Evolutionary conservation across 1,284 basidiomycete genomes (phyloP), one percentile per base, ranked within the genome.

Genomic region (Microbotryum saponariae): DNA sequence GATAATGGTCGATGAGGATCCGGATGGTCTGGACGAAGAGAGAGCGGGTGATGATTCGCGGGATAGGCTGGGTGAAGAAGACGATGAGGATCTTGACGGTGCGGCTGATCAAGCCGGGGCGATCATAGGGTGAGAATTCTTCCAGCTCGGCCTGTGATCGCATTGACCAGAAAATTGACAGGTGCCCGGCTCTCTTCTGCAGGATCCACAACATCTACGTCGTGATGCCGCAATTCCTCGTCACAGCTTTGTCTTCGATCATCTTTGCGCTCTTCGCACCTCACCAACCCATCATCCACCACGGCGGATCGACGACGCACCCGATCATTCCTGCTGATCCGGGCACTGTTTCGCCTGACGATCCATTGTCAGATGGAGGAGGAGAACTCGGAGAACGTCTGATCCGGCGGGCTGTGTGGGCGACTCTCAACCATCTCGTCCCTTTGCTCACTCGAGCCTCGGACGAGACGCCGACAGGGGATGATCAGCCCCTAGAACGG

Each of bases 121-220:
- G 37, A 91, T 94, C 61, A 78, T 94, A 58, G 73, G 73, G 63
- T 62, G 29, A 44, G 60, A 10, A 49, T 6, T 31, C 18, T 51
- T 18, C 14, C 16, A 42, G 37, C 14, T 42, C 12, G 10, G 2
- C 2, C 12, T 14, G 14, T 18, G 9, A 31, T 20, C 44, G 29
- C 42, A 44, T 21, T 56, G 25, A n/a, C 1, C 21, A 12, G 29
- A 6, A 5, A 31, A 12, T 44, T n/a, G 20, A 51, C 21, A 54
- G 58, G 23, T 27, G 55, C 4, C 59, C 48, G 65, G 23, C 31
- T 64, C 29, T 8, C 25, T 58, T 20, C 14, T 23, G 37, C 65
- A 89, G 88, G 45, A 92, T 93, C 60, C 90, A 93, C 75, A 96
- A 93, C 71, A 82, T 94, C 58, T 92, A 88, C 73, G 80, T 94